These are phyloP conservation scores for Phaffia tasmanica DNA, from an alignment of 768 basidiomycete genomes.

Conservation along the genomic window DNA sequence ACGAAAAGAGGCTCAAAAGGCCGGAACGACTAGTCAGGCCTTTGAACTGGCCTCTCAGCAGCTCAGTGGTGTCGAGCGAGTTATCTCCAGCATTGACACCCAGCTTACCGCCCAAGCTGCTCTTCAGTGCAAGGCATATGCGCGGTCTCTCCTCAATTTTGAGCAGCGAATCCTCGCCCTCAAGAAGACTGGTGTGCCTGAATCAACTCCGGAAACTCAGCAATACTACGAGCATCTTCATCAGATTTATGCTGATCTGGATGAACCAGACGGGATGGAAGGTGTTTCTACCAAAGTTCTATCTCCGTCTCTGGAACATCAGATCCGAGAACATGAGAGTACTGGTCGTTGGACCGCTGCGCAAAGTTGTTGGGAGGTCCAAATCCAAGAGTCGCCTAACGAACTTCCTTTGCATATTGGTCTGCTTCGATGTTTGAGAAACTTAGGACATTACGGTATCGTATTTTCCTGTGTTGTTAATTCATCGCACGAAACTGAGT, in stretches of 20 bases:
- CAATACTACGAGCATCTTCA: constrained; percentile 79
- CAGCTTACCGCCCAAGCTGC: constrained; percentile 87
- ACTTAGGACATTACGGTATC: constrained; percentile 93
- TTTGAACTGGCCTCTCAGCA: constrained; percentile 46
- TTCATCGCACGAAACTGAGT: not conserved
- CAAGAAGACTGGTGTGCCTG: constrained; percentile 29
- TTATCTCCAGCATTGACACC: constrained; percentile 70
- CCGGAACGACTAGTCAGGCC: constrained; percentile 15
- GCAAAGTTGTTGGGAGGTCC: constrained; percentile 97
- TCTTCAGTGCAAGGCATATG: constrained; percentile 85
- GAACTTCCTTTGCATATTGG: constrained; percentile 83
- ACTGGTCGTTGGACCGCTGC: constrained; percentile 96
- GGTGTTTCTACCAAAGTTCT: constrained; percentile 81
- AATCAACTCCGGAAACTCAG: constrained; percentile 44
- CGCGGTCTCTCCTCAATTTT: constrained; percentile 86
- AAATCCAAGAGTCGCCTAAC: constrained; percentile 77
- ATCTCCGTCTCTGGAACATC: constrained; percentile 81
- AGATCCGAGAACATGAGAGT: constrained; percentile 94
- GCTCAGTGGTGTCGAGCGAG: constrained; percentile 61
- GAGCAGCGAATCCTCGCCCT: constrained; percentile 61
- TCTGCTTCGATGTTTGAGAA: constrained; percentile 75
- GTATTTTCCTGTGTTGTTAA: constrained; percentile 5
- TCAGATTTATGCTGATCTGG: constrained; percentile 87
- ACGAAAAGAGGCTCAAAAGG: constrained; percentile 37
- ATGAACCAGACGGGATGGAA: constrained; percentile 99